phyloP scores from a whole-genome alignment of 768 basidiomycete genomes.

The Russula sp. region DNA sequence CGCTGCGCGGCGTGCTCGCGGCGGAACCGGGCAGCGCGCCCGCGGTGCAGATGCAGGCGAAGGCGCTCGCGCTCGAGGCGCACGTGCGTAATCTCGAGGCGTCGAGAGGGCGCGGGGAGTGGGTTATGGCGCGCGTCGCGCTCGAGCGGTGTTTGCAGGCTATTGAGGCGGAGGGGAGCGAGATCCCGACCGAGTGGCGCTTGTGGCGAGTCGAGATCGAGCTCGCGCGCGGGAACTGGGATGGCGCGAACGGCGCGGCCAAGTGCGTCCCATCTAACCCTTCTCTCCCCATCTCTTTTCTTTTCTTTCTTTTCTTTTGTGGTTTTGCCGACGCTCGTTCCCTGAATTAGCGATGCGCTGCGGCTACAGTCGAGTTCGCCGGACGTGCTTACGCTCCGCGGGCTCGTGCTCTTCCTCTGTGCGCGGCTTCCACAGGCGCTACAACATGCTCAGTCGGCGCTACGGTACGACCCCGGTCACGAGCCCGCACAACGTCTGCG shows the following conservation, averaged over 20 bases:
- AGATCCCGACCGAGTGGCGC: constrained; percentile 75
- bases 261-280: constrained; percentile 47
- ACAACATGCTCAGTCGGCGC: constrained; percentile 63
- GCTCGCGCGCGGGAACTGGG: constrained; percentile 62
- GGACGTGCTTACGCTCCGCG: constrained; percentile 72
- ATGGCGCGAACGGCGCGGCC: constrained; percentile 65
- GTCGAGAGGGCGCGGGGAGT: constrained; percentile 56
- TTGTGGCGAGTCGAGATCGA: constrained; percentile 76
- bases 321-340: not conserved
- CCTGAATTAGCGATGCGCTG: constrained; percentile 56
- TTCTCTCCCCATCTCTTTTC: not conserved
- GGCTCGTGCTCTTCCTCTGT: constrained; percentile 68
- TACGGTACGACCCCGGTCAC: constrained; percentile 75
- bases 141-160: constrained; percentile 70
- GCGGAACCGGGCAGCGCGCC: constrained; percentile 7
- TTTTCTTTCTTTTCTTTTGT: not conserved
- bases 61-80: constrained; percentile 53
- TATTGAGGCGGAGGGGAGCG: constrained; percentile 69
- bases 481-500: constrained; percentile 63
- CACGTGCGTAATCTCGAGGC: constrained; percentile 60
- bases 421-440: constrained; percentile 66
- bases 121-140: constrained; percentile 73
- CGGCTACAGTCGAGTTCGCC: constrained; percentile 68
- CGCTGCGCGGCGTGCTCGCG: constrained; percentile 51
- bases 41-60: constrained; percentile 46